These are phyloP conservation scores for Phytopythium helicoides DNA, from an alignment of 352 stramenopile species.

Conservation along the genomic window DNA sequence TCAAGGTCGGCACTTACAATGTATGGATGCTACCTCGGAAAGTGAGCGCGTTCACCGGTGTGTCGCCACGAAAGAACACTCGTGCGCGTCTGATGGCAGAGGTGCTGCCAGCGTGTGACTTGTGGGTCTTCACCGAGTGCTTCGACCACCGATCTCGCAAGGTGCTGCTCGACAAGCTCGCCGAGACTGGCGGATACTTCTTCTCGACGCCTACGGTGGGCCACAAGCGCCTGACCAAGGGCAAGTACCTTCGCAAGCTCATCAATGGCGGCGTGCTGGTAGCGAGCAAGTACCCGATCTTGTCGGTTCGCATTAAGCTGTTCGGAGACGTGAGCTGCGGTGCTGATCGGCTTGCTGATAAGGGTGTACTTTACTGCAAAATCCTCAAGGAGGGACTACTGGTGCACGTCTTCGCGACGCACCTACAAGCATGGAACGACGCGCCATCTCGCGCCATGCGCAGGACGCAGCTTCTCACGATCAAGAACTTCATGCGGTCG, in stretches of 20 bases:
- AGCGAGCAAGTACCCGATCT: conserved; percentile 71
- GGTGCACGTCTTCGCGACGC: conserved; percentile 73
- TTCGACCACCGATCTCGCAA: conserved; percentile 72
- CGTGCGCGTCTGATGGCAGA: conserved; percentile 68
- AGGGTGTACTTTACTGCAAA: conserved; percentile 79
- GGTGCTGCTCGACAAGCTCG: conserved; percentile 62
- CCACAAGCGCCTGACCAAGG: conserved; percentile 47
- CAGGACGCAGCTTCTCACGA: conserved; percentile 31
- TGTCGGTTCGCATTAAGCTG: conserved; percentile 67
- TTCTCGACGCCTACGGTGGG: conserved; percentile 74
- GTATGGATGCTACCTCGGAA: conserved; percentile 85
- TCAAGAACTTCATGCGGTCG: conserved; percentile 47
- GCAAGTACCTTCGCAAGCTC: conserved; percentile 63
- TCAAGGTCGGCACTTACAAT: conserved; percentile 76
- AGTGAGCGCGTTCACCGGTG: conserved; percentile 65
- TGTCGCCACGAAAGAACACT: conserved; percentile 77
- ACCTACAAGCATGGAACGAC: conserved; percentile 80
- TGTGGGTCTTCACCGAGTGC: conserved; percentile 79
- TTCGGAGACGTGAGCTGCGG: conserved; percentile 63
- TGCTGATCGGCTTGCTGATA: conserved; percentile 69
- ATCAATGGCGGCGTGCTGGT: conserved; percentile 72
- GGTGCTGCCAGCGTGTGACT: conserved; percentile 57
- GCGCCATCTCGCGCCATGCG: conserved; percentile 46
- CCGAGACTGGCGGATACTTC: conserved; percentile 50
- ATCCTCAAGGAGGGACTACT: conserved; percentile 72